A percentile compares a stretch with the other conserved stretches of the same genome.
These are phyloP conservation scores for Malus hybrid DNA, from an alignment of 331 rosid species.

Conservation along the genomic window DNA sequence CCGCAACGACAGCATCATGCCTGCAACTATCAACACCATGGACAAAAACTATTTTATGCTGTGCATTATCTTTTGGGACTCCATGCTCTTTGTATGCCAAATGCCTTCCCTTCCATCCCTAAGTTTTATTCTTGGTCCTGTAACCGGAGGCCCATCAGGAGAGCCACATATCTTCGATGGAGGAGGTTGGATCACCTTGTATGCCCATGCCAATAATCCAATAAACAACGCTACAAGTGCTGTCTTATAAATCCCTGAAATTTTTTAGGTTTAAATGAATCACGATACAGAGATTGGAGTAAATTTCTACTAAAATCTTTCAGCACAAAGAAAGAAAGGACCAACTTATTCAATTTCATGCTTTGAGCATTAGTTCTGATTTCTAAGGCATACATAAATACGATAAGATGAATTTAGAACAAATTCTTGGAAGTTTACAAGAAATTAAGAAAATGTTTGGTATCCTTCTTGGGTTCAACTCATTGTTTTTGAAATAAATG, in stretches of 20 bases:
- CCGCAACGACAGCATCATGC: conserved; percentile 38
- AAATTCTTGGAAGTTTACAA: neutral
- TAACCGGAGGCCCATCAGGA: conserved; percentile 64
- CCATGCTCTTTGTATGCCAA: conserved; percentile 85
- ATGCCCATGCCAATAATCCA: conserved; percentile 71
- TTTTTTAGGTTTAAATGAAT: neutral
- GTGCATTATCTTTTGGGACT: conserved; percentile 54
- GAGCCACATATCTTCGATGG: conserved; percentile 72
- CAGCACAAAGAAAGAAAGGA: neutral
- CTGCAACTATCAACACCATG: conserved; percentile 60
- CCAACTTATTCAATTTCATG: neutral
- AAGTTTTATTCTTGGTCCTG: conserved; percentile 67
- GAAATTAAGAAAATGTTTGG: neutral
- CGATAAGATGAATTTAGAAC: neutral
- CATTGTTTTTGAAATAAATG: too few species aligned
- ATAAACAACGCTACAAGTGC: conserved; percentile 29
- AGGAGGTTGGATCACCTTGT: conserved; percentile 61
- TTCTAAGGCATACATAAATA: neutral
- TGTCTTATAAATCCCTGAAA: conserved; percentile 18
- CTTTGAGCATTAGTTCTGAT: neutral
- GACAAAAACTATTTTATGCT: conserved; percentile 44
- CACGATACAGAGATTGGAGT: neutral
- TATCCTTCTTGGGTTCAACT: too few species aligned
- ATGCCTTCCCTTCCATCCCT: conserved; percentile 86
- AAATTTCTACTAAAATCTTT: neutral